Percentiles rank a stretch among this genome's conserved stretches.
phyloP scores from a whole-genome alignment of 1,284 basidiomycete genomes.

The Sporisorium reilianum region DNA sequence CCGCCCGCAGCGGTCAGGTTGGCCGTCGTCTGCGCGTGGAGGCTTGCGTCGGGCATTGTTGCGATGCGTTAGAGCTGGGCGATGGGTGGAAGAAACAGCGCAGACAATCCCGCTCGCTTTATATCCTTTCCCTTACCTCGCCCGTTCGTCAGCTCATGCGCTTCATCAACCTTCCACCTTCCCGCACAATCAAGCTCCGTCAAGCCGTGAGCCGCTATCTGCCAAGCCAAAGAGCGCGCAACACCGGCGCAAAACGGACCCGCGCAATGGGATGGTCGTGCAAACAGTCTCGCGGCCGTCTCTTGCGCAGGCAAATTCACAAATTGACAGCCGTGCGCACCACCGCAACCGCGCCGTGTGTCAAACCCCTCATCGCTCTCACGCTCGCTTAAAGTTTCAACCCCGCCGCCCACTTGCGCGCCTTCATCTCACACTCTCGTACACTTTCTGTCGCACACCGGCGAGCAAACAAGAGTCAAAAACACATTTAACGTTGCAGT shows the following conservation, averaged over 20 bases:
- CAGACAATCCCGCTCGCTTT: no score
- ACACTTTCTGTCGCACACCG: no score
- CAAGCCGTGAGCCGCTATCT: no score
- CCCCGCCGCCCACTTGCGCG: neutral
- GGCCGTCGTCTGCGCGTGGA: neutral
- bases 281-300: no score
- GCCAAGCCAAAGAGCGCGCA: neutral
- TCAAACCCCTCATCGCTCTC: neutral
- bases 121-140: neutral
- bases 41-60: neutral
- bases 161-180: neutral
- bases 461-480: neutral
- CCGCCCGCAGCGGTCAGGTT: slow-evolving; percentile 7
- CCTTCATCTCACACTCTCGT: neutral
- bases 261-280: neutral
- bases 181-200: neutral
- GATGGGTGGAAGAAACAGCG: neutral
- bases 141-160: neutral
- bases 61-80: no score
- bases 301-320: no score
- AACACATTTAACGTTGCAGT: slow-evolving; percentile 17
- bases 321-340: neutral
- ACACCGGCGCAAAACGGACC: neutral
- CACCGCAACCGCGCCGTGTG: neutral
- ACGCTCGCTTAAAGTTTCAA: neutral